These are phyloP conservation scores for Lasiodiplodia citricola DNA, from an alignment of 2,329 filamentous ascomycete species.

Conservation along the genomic window DNA sequence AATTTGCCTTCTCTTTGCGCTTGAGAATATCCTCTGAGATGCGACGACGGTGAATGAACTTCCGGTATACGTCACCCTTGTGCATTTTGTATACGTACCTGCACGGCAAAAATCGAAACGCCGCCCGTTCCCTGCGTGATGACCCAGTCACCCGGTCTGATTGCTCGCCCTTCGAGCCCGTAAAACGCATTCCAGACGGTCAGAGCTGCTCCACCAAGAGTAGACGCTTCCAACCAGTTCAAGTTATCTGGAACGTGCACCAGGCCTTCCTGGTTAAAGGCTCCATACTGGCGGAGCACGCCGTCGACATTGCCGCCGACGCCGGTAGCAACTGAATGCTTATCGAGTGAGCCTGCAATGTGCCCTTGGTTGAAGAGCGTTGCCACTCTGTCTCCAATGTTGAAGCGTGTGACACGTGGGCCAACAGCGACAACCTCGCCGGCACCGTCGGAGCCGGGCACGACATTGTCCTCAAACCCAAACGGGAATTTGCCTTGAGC, in stretches of 20 bases:
- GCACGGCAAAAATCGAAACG: constrained; percentile 69
- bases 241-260: constrained; percentile 65
- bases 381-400: constrained; percentile 62
- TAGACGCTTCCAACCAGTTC: constrained; percentile 53
- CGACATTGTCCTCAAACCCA: constrained; percentile 46
- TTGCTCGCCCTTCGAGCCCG: constrained; percentile 48
- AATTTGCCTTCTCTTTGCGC: no score
- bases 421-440: constrained; percentile 61
- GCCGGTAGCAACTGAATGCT: constrained; percentile 55
- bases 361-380: constrained; percentile 69
- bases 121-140: constrained; percentile 75
- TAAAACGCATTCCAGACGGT: constrained; percentile 61
- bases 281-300: constrained; percentile 68
- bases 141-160: constrained; percentile 54
- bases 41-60: neutral
- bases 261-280: constrained; percentile 70
- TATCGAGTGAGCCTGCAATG: constrained; percentile 55
- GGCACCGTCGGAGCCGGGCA: constrained; percentile 59
- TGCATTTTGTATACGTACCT: constrained; percentile 40
- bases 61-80: constrained; percentile 30
- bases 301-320: constrained; percentile 74
- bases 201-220: constrained; percentile 52
- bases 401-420: constrained; percentile 61
- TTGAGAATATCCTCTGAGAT: neutral
- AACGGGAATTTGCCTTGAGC: constrained; percentile 46